Evolutionary conservation across 2,329 filamentous ascomycete genomes (phyloP).

Genomic region (Leptographium galeiforme): DNA sequence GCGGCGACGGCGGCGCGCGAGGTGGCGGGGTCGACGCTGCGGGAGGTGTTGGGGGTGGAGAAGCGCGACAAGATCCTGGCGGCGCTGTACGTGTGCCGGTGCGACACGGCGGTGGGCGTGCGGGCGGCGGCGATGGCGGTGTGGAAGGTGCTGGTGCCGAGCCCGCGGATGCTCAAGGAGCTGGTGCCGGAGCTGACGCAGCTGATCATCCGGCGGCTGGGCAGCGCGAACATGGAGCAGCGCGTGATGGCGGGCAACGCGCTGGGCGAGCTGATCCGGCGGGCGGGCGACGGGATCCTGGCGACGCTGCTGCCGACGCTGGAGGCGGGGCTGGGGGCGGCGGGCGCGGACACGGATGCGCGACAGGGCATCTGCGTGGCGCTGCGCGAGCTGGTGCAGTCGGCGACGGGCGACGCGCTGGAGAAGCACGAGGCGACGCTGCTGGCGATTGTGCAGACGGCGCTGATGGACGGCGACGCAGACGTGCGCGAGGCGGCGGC

Average conservation of each 20-base stretch:
- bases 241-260: slow-evolving; percentile 98
- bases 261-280: slow-evolving; percentile 89
- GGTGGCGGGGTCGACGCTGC: slow-evolving; percentile 70
- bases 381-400: slow-evolving; percentile 80
- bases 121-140: slow-evolving; percentile 81
- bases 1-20: slow-evolving; percentile 66
- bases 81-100: slow-evolving; percentile 93
- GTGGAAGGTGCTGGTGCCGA: slow-evolving; percentile 94
- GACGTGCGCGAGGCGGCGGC: slow-evolving; percentile 92
- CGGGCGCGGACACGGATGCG: slow-evolving; percentile 78
- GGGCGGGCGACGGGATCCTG: slow-evolving; percentile 87
- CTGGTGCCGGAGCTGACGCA: slow-evolving; percentile 89
- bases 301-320: slow-evolving; percentile 79
- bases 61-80: slow-evolving; percentile 95
- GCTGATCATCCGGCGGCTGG: slow-evolving; percentile 83
- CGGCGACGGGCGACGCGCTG: slow-evolving; percentile 74
- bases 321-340: slow-evolving; percentile 70
- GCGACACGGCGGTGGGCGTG: slow-evolving; percentile 86
- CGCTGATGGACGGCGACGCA: slow-evolving; percentile 75
- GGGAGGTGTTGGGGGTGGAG: slow-evolving; percentile 88
- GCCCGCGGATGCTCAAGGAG: slow-evolving; percentile 84
- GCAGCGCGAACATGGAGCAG: slow-evolving; percentile 94
- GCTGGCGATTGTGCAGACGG: slow-evolving; percentile 85
- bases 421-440: slow-evolving; percentile 93
- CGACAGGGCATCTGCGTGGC: slow-evolving; percentile 97